Evolutionary conservation across 2,329 filamentous ascomycete species (phyloP).

Genomic region (Colletotrichum tropicale): DNA sequence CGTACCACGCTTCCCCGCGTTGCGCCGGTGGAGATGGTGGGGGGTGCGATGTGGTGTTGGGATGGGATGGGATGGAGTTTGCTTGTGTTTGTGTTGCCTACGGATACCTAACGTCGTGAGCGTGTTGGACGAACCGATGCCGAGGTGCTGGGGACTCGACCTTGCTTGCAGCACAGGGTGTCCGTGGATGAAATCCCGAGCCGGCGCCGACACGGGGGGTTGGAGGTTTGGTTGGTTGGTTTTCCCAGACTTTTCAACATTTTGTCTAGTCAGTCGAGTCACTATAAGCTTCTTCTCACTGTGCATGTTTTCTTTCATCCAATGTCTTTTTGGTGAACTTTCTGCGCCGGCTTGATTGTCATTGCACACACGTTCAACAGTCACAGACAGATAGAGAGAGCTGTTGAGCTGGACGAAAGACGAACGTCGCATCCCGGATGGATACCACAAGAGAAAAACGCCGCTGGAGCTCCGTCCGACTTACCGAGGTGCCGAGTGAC

Average conservation of each 20-base stretch:
- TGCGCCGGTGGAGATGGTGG: too few species aligned
- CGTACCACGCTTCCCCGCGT: too few species aligned
- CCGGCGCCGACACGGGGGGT: background rate
- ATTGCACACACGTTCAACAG: background rate
- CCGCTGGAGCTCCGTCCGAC: background rate
- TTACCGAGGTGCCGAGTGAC: background rate
- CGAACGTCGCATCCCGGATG: background rate
- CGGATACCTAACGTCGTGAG: too few species aligned
- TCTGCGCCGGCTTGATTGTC: background rate
- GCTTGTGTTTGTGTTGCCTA: too few species aligned
- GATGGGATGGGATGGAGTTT: too few species aligned
- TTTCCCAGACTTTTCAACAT: too few species aligned
- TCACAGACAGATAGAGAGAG: background rate
- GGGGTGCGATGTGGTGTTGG: too few species aligned
- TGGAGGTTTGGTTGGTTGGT: too few species aligned
- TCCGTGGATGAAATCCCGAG: conserved; percentile 1
- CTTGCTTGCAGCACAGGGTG: background rate
- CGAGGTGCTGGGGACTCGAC: too few species aligned
- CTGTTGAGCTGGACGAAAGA: background rate
- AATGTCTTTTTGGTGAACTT: background rate
- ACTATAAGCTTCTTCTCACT: too few species aligned
- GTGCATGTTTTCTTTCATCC: background rate
- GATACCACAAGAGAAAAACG: background rate
- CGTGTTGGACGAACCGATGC: background rate
- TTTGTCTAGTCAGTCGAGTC: too few species aligned